phyloP scores from a whole-genome alignment of 108 stramenopile genomes.

The Discostella pseudostelligera region DNA sequence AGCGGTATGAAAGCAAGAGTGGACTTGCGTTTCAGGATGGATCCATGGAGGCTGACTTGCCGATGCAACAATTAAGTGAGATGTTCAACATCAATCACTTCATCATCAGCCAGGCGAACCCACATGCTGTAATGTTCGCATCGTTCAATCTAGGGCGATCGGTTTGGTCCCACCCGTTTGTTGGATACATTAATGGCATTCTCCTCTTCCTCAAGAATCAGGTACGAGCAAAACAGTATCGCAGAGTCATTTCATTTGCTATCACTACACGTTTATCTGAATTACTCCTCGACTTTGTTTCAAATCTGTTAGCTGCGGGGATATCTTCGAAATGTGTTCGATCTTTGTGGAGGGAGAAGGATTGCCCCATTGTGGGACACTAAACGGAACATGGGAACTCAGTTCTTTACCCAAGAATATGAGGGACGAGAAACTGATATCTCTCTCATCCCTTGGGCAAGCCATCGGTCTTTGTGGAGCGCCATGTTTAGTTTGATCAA shows the following conservation, averaged over 20 bases:
- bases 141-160: slow-evolving; percentile 65
- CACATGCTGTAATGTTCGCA: slow-evolving; percentile 91
- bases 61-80: slow-evolving; percentile 97
- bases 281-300: background rate
- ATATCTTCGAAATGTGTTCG: slow-evolving; percentile 82
- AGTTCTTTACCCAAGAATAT: slow-evolving; percentile 91
- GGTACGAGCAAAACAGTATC: slow-evolving; percentile 10
- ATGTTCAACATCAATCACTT: slow-evolving; percentile 99
- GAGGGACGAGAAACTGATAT: slow-evolving; percentile 94
- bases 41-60: slow-evolving; percentile 94
- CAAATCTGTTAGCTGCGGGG: slow-evolving; percentile 62
- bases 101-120: slow-evolving; percentile 95
- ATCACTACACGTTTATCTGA: background rate
- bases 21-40: slow-evolving; percentile 42
- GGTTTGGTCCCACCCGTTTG: slow-evolving; percentile 79
- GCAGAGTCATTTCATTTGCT: background rate
- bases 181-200: slow-evolving; percentile 76
- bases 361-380: slow-evolving; percentile 84
- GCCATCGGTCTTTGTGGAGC: slow-evolving; percentile 75
- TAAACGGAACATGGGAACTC: slow-evolving; percentile 64
- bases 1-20: slow-evolving; percentile 74
- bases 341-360: slow-evolving; percentile 75
- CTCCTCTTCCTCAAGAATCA: slow-evolving; percentile 87
- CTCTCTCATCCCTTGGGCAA: slow-evolving; percentile 93
- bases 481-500: slow-evolving; percentile 82